Evolutionary conservation across 176 grass and related monocot genomes (phyloP), one percentile per base, ranked within the genome.

Genomic region (Carex kokanica): DNA sequence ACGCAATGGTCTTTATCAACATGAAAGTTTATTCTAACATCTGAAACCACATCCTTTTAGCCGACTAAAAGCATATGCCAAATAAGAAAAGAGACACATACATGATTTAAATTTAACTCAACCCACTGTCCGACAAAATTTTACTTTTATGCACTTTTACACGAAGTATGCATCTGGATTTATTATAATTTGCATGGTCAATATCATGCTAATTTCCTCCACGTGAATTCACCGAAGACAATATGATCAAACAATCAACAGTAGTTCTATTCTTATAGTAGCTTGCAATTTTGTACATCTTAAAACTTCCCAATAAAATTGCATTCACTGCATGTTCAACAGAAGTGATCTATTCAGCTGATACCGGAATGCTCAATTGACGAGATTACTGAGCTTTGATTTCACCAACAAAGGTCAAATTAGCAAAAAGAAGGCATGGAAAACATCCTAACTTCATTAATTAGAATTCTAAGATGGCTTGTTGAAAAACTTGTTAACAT

Each of bases 391-490:
- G 82, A 74, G 10, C 14, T 18, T 7, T 52, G 64, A 83, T 85
- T 86, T 89, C 65, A 77, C 9, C 63, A 27, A 78, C 38, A 87
- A 71, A 55, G 34, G 86, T 52, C 86, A 64, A 45, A 17, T 24
- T 6, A 25, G 23, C 51, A 78, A 14, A 51, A 78, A 86, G 18
- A 52, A 13, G 8, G 29, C 4, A 21, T 7, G 53, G 68, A 63
- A 56, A 43, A 64, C 56, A 81, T 43, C 12, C 10, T 24, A 62
- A 60, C 10, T 40, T 43, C 5, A 29, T 55, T 29, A 55, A 29
- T 16, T 55, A 77, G 21, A 77, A 55, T 31, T 54, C 21, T 31
- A 17, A 77, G 12, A 55, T 0, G 16, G 21, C 47, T 77, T 77
- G 21, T 53, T 75, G 20, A 53, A 53, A 1, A 54, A 29, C 6